phyloP scores from a whole-genome alignment of 1,139 yeast genomes.

The Arxiozyma bovina region DNA sequence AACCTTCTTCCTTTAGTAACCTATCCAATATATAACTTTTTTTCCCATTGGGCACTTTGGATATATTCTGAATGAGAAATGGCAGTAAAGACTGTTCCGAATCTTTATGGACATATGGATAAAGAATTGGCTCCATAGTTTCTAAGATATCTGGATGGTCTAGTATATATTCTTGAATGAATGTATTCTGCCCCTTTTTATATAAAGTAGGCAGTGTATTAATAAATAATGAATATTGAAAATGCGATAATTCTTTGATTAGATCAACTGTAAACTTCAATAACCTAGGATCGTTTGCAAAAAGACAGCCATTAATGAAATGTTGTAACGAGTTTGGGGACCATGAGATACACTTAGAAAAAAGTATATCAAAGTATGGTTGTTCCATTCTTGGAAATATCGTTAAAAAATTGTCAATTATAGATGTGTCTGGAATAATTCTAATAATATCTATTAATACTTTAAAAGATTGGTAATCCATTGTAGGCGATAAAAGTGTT shows the following conservation, averaged over 20 bases:
- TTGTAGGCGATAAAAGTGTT: slow-evolving; percentile 16
- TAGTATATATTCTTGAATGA: background rate
- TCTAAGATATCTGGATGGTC: background rate
- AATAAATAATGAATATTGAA: background rate
- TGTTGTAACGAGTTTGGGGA: slow-evolving; percentile 7
- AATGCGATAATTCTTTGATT: background rate
- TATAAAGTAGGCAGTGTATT: background rate
- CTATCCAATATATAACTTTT: background rate
- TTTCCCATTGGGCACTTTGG: background rate
- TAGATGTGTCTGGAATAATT: background rate
- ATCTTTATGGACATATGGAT: background rate
- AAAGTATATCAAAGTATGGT: background rate
- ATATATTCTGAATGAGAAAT: background rate
- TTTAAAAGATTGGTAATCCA: slow-evolving; percentile 12
- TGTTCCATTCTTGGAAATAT: background rate
- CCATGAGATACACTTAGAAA: slow-evolving; percentile 7
- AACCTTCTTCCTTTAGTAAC: background rate
- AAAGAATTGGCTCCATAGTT: background rate
- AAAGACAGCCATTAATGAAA: slow-evolving; percentile 11
- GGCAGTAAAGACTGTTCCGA: background rate
- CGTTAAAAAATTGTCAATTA: slow-evolving; percentile 7
- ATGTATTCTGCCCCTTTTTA: background rate
- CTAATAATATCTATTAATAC: slow-evolving; percentile 7
- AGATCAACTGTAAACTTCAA: background rate
- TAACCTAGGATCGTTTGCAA: background rate